These are phyloP conservation scores for Tubosaeta sp. DNA, from an alignment of 768 basidiomycete genomes.

Conservation along the genomic window DNA sequence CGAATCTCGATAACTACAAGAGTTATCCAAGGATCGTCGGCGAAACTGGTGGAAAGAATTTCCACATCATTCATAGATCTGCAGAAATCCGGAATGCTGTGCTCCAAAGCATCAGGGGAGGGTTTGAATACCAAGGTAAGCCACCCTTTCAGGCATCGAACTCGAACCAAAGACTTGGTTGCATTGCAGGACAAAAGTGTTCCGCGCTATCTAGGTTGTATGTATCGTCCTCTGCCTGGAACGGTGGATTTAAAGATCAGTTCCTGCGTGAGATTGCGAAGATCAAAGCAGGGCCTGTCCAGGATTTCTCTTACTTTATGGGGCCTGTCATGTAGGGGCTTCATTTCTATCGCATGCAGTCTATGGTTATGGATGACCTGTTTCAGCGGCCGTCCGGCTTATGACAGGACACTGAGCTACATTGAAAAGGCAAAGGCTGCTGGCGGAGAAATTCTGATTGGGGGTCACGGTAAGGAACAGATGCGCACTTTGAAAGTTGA, in stretches of 20 bases:
- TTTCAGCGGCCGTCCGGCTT: conserved; percentile 75
- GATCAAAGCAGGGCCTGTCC: conserved; percentile 78
- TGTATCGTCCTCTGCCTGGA: conserved; percentile 85
- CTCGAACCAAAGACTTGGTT: neutral
- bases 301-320: conserved; percentile 82
- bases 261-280: conserved; percentile 71
- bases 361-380: neutral
- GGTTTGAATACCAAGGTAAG: conserved; percentile 93
- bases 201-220: conserved; percentile 91
- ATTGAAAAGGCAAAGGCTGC: conserved; percentile 82
- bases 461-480: conserved; percentile 62
- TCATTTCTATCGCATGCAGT: neutral
- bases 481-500: neutral
- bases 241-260: conserved; percentile 77
- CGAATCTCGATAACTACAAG: conserved; percentile 82
- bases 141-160: neutral
- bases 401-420: conserved; percentile 79
- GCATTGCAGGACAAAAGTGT: conserved; percentile 80
- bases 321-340: conserved; percentile 86
- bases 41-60: conserved; percentile 99
- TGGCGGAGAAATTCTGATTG: conserved; percentile 87
- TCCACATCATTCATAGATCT: conserved; percentile 85
- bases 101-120: conserved; percentile 78
- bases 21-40: conserved; percentile 95
- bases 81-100: conserved; percentile 92